Conservation (phyloP, 2,329 filamentous ascomycete genomes). For the Xylaria sp. region DNA sequence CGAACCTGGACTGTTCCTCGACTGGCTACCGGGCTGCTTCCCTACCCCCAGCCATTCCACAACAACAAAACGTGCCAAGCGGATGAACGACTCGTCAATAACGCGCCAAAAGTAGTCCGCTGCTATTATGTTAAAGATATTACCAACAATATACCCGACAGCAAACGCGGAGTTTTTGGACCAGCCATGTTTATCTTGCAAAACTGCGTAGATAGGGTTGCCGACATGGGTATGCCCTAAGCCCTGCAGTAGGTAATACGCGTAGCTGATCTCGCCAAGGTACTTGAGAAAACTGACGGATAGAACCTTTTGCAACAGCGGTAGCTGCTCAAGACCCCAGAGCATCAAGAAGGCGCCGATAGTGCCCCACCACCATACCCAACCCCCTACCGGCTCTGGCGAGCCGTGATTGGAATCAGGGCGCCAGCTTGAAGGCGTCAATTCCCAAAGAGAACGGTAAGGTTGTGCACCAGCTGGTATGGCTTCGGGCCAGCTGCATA, state of each 20-base stretch:
- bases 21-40: constrained; percentile 21
- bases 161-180: constrained; percentile 34
- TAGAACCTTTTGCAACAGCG: constrained; percentile 30
- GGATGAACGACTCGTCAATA: constrained; percentile 33
- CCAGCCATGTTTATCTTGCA: constrained; percentile 33
- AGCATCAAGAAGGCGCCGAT: constrained; percentile 33
- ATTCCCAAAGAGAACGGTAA: constrained; percentile 31
- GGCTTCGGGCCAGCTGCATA: constrained; percentile 34
- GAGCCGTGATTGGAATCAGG: constrained; percentile 28
- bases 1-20: constrained; percentile 25
- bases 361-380: constrained; percentile 37
- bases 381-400: constrained; percentile 35
- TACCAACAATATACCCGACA: constrained; percentile 32
- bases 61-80: constrained; percentile 32
- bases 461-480: constrained; percentile 29
- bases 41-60: constrained; percentile 34
- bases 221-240: constrained; percentile 32
- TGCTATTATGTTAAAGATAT: constrained; percentile 34
- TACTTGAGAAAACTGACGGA: constrained; percentile 33
- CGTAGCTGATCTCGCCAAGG: constrained; percentile 37
- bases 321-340: constrained; percentile 35
- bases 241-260: constrained; percentile 36
- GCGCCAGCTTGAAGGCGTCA: constrained; percentile 29
- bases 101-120: constrained; percentile 37
- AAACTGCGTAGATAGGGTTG: constrained; percentile 24